Conservation (phyloP, 75 land plant species). For the Cupressus sempervirens region DNA sequence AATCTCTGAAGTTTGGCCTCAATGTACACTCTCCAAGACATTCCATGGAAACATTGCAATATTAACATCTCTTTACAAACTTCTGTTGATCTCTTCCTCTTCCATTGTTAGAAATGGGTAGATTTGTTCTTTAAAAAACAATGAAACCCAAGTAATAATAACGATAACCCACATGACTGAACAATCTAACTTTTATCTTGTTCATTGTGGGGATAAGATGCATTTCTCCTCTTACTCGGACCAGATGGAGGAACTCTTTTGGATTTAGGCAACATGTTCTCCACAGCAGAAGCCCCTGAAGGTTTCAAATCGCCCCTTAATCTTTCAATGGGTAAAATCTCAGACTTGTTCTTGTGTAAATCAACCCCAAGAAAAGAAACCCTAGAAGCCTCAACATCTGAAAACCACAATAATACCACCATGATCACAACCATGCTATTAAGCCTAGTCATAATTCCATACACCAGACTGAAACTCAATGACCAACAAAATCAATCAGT, state of each 20-base stretch:
- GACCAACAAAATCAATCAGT: not conserved
- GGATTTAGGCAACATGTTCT: not conserved
- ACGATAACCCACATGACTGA: not conserved
- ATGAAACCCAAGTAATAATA: too few species aligned
- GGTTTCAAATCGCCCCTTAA: not conserved
- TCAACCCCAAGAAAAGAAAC: not conserved
- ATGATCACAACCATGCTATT: not conserved
- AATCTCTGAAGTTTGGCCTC: not conserved
- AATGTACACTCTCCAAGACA: not conserved
- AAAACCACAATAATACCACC: not conserved
- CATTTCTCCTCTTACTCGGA: not conserved
- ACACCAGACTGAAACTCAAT: not conserved
- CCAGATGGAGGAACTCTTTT: slow-evolving; percentile 1
- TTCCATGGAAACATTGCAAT: not conserved
- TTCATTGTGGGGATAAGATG: not conserved
- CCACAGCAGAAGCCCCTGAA: not conserved
- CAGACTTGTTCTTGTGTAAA: not conserved
- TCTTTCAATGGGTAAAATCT: not conserved
- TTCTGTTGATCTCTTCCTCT: not conserved
- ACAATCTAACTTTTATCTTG: not conserved
- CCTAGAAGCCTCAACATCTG: not conserved
- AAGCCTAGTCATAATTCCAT: not conserved
- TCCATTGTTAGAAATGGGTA: not conserved
- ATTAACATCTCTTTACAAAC: not conserved
- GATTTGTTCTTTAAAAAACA: not conserved